Conservation (phyloP, 129 eudicot genomes). For the Chrysanthemum lavandulifolium region DNA sequence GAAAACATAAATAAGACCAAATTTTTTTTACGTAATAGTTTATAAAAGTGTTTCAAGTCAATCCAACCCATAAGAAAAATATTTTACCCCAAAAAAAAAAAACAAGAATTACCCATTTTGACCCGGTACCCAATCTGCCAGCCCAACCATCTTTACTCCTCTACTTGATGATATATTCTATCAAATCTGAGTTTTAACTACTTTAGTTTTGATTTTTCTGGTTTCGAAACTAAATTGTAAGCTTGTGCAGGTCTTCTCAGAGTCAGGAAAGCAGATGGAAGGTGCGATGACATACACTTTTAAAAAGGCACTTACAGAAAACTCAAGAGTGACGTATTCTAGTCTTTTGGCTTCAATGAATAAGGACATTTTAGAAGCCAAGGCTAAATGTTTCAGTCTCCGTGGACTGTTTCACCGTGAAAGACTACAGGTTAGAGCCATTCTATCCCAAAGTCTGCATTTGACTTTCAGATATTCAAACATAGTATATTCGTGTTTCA, state of each 20-base stretch:
- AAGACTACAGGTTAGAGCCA: conserved; percentile 46
- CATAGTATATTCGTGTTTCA: background rate
- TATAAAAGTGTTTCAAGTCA: too few relatives aligned
- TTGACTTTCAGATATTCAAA: conserved; percentile 17
- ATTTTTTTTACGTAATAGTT: too few relatives aligned
- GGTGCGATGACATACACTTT: conserved; percentile 86
- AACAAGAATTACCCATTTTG: background rate
- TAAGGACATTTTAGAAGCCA: conserved; percentile 34
- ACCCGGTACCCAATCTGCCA: background rate
- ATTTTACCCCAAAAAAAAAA: too few relatives aligned
- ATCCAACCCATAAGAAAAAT: too few relatives aligned
- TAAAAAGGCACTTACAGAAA: conserved; percentile 44
- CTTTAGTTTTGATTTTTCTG: background rate
- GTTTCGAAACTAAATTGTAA: background rate
- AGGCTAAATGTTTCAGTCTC: conserved; percentile 39
- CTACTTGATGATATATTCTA: too few relatives aligned
- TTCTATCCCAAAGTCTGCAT: conserved; percentile 12
- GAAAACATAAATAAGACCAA: too few relatives aligned
- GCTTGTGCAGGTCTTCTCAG: conserved; percentile 57
- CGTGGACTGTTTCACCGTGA: conserved; percentile 54
- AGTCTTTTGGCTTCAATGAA: conserved; percentile 55
- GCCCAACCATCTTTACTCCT: too few relatives aligned
- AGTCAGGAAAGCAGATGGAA: conserved; percentile 52
- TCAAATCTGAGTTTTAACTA: background rate
- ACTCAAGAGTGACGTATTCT: conserved; percentile 42